phyloP scores from a whole-genome alignment of 2,329 filamentous ascomycete species.

The Aspergillus brunneoviolaceus region DNA sequence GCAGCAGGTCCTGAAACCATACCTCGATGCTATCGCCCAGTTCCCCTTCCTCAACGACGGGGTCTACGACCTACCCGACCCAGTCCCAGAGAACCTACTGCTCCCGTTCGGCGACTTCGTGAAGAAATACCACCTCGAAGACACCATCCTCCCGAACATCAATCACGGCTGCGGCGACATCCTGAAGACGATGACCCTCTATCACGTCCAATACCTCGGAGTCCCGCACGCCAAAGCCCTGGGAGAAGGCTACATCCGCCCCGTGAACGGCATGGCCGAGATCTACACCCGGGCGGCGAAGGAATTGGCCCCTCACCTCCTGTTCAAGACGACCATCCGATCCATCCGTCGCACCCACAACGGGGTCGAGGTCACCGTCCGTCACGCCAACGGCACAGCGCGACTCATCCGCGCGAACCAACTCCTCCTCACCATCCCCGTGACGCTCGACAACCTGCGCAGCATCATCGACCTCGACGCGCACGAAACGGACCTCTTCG shows the following conservation, averaged over 20 bases:
- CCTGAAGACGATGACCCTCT: not conserved
- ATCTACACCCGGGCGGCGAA: not conserved
- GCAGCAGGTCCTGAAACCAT: slow-evolving; percentile 18
- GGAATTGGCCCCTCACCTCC: not conserved
- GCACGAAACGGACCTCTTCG: not conserved
- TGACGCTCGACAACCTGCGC: not conserved
- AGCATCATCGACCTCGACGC: not conserved
- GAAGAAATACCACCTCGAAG: slow-evolving; percentile 22
- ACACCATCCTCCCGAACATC: slow-evolving; percentile 8
- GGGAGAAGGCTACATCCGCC: not conserved
- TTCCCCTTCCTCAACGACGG: slow-evolving; percentile 21
- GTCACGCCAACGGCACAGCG: not conserved
- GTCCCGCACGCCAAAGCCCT: not conserved
- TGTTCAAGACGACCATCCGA: not conserved
- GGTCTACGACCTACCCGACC: slow-evolving; percentile 6
- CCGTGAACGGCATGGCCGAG: not conserved
- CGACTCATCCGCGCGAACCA: not conserved
- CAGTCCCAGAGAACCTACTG: slow-evolving; percentile 24
- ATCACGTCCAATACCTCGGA: not conserved
- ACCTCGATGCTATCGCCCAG: slow-evolving; percentile 18
- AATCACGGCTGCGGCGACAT: not conserved
- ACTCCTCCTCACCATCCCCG: not conserved
- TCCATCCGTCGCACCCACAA: not conserved
- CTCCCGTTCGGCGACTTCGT: slow-evolving; percentile 24
- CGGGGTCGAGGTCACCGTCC: not conserved